Conservation (phyloP, 352 stramenopile species). For the Phytophthora cactorum region DNA sequence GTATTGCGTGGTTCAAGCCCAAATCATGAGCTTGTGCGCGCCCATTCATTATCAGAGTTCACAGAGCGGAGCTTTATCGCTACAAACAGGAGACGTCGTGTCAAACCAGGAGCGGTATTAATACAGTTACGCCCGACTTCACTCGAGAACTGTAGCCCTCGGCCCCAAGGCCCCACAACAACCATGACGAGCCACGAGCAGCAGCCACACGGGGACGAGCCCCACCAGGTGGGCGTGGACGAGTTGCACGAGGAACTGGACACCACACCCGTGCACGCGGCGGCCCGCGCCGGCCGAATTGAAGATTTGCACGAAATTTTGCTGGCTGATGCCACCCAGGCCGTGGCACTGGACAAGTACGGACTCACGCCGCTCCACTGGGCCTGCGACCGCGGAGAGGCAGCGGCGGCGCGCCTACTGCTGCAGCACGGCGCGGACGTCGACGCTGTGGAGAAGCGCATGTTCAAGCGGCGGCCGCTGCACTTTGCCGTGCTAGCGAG, state of each 20-base stretch:
- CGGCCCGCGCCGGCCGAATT: conserved; percentile 54
- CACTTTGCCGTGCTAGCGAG: conserved; percentile 65
- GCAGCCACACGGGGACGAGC: conserved; percentile 28
- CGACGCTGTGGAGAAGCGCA: conserved; percentile 62
- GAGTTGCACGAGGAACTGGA: conserved; percentile 71
- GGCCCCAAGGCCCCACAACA: conserved; percentile 9
- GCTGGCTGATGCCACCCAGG: conserved; percentile 36
- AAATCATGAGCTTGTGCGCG: background rate
- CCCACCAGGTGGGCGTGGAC: conserved; percentile 62
- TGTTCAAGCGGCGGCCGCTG: conserved; percentile 73
- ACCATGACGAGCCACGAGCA: conserved; percentile 36
- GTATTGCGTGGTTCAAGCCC: too few species aligned
- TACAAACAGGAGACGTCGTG: too few species aligned
- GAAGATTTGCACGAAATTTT: conserved; percentile 47
- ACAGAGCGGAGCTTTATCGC: too few species aligned
- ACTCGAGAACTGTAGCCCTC: conserved; percentile 8
- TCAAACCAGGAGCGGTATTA: conserved; percentile 1
- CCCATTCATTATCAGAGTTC: conserved; percentile 19
- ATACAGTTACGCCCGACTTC: conserved; percentile 4
- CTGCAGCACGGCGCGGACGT: conserved; percentile 48
- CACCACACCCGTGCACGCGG: conserved; percentile 63
- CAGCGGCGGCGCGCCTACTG: conserved; percentile 36
- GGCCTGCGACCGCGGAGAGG: conserved; percentile 66
- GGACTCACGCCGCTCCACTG: conserved; percentile 75
- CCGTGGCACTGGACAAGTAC: conserved; percentile 66